Evolutionary conservation across 768 basidiomycete genomes (phyloP), one percentile per base, ranked within the genome.

Genomic region (Hypsizygus marmoreus): DNA sequence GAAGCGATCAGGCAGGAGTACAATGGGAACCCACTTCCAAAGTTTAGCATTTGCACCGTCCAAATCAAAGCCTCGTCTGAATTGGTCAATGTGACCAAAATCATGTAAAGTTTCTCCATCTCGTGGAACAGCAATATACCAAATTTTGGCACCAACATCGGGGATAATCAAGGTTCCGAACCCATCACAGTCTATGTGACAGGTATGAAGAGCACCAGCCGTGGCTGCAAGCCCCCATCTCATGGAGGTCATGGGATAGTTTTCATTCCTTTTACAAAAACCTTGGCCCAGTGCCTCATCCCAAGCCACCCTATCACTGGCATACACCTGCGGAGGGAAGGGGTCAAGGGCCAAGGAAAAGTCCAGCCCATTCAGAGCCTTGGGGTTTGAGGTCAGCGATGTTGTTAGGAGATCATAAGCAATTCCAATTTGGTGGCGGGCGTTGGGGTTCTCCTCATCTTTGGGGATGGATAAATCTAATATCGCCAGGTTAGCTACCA

Each of bases 211-310:
- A 0, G 61, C 50, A 10, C 49, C 37, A 0, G 19, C 23, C 0
- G 51, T 61, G 0, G 48, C 49, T 1, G 47, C 59, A 3, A 56
- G 5, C 0, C 42, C 53, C 58, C 55, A 62, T 8, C 55, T n/a
- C 22, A 56, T 49, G 12, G 56, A 49, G 1, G 19, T n/a, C 1
- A 26, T 32, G 1, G 53, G 55, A 7, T 45, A n/a, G 4, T 20
- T 9, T 24, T 31, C n/a, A 12, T 28, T 38, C 7, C 13, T 8
- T 7, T 30, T 32, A 31, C 41, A 30, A 4, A 14, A n/a, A 9
- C 4, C 26, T 2, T 11, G 11, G 11, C 19, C 26, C 4, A 26
- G 2, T 4, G 41, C 31, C 3, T n/a, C 19, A 8, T 14, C 12
- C 41, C 41, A 30, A 14, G 41, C 41, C 2, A 26, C n/a, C 4